Evolutionary conservation across 2,329 filamentous ascomycete species (phyloP), one percentile per base, ranked within the genome.

Genomic region (Thermoascus crustaceus): DNA sequence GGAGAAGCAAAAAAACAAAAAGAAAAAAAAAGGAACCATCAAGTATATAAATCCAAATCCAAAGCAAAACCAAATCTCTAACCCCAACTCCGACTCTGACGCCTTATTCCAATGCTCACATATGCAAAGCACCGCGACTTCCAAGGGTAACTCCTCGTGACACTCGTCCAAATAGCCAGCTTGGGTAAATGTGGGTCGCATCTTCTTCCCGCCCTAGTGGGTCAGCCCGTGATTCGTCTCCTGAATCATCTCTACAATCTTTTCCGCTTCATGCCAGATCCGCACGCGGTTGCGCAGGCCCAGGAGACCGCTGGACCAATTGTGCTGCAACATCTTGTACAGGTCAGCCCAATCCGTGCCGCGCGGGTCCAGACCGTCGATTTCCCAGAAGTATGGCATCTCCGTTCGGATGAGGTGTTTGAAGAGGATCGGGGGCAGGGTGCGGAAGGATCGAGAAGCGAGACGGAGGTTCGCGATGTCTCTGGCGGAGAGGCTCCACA

Each of bases 371-470:
- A 29, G 26, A 7, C 18, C 26, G 18, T 29, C 26, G n/a, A 29
- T 14, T 45, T 40, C 38, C 34, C 34, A 40, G 21, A 40, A 21
- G 19, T 27, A 37, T 3, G 38, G 38, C 21, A 30, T 24, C 26
- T 37, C 38, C 6, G 13, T 16, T 14, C 27, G 27, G 17, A 37
- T 25, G 2, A 30, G 38, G 7, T 34, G n/a, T 10, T 32, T 23
- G 20, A 37, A 30, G 22, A 37, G 10, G 6, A 19, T 14, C n/a
- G 29, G 23, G 9, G 34, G 32, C 23, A 40, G 34, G 16, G 9
- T 10, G 19, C 21, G 21, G 16, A 37, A 30, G 8, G 18, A 18
- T 4, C 21, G 34, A 10, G 23, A 24, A 10, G 34, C 34, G 22
- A 21, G 29, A 13, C 34, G 26, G 6, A 37, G 11, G 6, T 33